These are phyloP conservation scores for Alternaria incomplexa DNA, from an alignment of 2,329 filamentous ascomycete species.

Conservation along the genomic window DNA sequence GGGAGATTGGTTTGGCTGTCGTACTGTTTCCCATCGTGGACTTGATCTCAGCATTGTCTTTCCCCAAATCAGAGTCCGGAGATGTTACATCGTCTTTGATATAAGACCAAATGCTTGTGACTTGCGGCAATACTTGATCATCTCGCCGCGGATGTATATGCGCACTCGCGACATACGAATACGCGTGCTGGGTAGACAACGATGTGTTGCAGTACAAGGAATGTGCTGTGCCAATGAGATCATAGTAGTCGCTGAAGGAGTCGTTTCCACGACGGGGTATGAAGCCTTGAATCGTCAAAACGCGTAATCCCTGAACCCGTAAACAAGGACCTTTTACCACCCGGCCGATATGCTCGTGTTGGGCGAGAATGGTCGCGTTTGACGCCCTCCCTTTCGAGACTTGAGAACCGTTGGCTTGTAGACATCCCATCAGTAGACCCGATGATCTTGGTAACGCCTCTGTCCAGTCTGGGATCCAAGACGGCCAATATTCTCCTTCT, in stretches of 20 bases:
- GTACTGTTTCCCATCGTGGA: neutral
- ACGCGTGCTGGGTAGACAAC: neutral
- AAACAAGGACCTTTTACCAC: neutral
- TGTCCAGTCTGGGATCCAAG: neutral
- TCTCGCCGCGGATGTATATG: neutral
- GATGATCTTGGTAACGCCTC: neutral
- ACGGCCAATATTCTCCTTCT: neutral
- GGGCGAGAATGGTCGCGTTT: neutral
- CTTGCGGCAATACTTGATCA: neutral
- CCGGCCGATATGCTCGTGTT: neutral
- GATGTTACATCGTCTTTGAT: neutral
- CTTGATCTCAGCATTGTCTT: neutral
- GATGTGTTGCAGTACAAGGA: neutral
- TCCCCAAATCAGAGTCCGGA: neutral
- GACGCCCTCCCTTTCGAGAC: neutral
- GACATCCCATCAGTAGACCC: neutral
- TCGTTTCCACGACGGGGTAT: neutral
- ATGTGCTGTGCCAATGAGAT: fast-evolving
- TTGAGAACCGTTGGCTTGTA: neutral
- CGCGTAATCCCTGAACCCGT: neutral
- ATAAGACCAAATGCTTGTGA: neutral
- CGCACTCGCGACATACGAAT: neutral
- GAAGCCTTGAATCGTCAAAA: neutral
- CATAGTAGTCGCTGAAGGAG: neutral
- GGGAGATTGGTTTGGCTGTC: neutral